Conservation (phyloP, 257 asterid species). For the Nicotiana tomentosiformis region DNA sequence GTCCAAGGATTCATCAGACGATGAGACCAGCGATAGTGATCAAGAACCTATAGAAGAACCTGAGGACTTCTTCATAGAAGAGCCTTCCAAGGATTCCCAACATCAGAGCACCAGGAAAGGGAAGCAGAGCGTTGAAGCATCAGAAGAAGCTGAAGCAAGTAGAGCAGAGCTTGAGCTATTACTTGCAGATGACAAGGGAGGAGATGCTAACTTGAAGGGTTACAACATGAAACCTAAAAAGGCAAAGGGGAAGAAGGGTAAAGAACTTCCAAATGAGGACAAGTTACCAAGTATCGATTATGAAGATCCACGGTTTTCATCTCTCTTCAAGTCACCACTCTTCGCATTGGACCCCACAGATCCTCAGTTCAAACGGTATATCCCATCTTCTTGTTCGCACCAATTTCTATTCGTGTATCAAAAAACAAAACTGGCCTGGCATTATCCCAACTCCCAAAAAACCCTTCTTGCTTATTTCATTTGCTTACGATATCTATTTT, state of each 20-base stretch:
- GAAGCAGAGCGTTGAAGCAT: slow-evolving; percentile 28
- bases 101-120: slow-evolving; percentile 21
- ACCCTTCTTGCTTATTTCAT: neutral
- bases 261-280: slow-evolving; percentile 41
- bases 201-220: slow-evolving; percentile 59
- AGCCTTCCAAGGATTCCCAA: slow-evolving; percentile 28
- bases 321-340: slow-evolving; percentile 46
- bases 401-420: neutral
- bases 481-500: neutral
- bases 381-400: neutral
- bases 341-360: slow-evolving; percentile 94
- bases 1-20: slow-evolving; percentile 65
- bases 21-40: slow-evolving; percentile 47
- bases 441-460: neutral
- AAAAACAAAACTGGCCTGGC: neutral
- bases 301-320: slow-evolving; percentile 78
- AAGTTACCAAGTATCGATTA: slow-evolving; percentile 53
- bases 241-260: slow-evolving; percentile 63
- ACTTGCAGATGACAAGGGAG: slow-evolving; percentile 62
- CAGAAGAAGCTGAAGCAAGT: slow-evolving; percentile 59
- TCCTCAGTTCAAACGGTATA: slow-evolving; percentile 90
- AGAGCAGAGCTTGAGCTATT: slow-evolving; percentile 86
- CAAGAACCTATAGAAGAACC: slow-evolving; percentile 42
- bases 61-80: slow-evolving; percentile 78
- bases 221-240: slow-evolving; percentile 68